Evolutionary conservation across 2,329 filamentous ascomycete species (phyloP).

Genomic region (Colletotrichum abscissum): DNA sequence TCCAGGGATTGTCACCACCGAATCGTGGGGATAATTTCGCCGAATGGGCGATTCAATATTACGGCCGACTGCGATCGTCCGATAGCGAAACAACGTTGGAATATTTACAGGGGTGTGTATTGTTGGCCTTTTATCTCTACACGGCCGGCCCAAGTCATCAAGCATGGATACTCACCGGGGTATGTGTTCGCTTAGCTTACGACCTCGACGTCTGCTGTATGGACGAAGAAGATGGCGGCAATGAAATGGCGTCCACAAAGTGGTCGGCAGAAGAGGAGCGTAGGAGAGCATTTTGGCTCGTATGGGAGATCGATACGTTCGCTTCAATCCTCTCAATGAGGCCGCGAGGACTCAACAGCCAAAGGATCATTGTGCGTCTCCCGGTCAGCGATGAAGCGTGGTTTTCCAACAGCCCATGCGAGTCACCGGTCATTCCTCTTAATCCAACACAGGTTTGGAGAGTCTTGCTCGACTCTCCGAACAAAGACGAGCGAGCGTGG

Average conservation of each 20-base stretch:
- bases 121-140: neutral
- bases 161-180: neutral
- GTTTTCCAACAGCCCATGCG: neutral
- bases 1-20: neutral
- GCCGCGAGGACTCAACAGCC: neutral
- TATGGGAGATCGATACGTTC: neutral
- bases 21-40: neutral
- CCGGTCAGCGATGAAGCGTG: neutral
- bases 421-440: neutral
- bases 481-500: neutral
- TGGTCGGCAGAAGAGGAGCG: neutral
- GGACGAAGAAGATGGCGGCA: neutral
- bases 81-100: neutral
- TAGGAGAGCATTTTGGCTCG: neutral
- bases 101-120: neutral
- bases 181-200: neutral
- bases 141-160: neutral
- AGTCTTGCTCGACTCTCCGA: neutral
- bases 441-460: neutral
- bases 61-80: neutral
- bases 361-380: neutral
- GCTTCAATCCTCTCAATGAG: neutral
- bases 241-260: neutral
- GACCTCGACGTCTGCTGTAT: neutral
- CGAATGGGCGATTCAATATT: neutral